Percentiles rank a stretch among this genome's conserved stretches.
Evolutionary conservation across 495 filamentous ascomycete species (phyloP).

Genomic region (Lophium mytilinum): DNA sequence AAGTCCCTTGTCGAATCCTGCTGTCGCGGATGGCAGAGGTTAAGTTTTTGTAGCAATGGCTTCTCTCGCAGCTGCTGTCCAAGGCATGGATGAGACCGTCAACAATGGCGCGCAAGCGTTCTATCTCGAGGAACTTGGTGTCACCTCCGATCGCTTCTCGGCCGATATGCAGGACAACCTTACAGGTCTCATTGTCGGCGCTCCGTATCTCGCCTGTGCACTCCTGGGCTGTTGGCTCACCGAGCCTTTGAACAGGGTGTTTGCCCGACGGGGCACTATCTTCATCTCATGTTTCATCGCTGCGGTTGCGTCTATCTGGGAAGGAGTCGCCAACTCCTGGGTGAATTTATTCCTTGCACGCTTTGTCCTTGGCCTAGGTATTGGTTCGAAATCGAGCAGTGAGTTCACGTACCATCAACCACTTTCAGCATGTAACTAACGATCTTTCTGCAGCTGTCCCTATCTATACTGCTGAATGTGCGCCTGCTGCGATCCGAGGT

Average conservation of each 20-base stretch:
- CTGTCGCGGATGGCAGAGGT: slow-evolving; percentile 59
- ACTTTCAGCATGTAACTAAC: too few species aligned
- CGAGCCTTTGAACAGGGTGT: slow-evolving; percentile 4
- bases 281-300: slow-evolving; percentile 11
- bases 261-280: slow-evolving; percentile 11
- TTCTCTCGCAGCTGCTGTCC: slow-evolving; percentile 1
- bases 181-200: slow-evolving; percentile 6
- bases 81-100: slow-evolving; percentile 18
- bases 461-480: slow-evolving; percentile 51
- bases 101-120: slow-evolving; percentile 9
- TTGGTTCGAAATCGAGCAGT: slow-evolving; percentile 45
- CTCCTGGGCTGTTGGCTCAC: slow-evolving; percentile 9
- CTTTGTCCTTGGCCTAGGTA: slow-evolving; percentile 54
- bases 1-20: slow-evolving; percentile 40
- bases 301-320: too few species aligned
- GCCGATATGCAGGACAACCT: not conserved
- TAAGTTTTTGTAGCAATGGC: not conserved
- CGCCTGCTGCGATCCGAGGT: slow-evolving; percentile 49
- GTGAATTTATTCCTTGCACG: slow-evolving; percentile 46
- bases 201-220: slow-evolving; percentile 7
- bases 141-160: not conserved
- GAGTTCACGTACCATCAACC: too few species aligned
- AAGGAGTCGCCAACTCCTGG: slow-evolving; percentile 40
- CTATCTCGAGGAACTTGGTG: slow-evolving; percentile 10
- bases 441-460: slow-evolving; percentile 41